Percentiles rank a stretch among this genome's conserved stretches.
These are phyloP conservation scores for Stevia rebaudiana DNA, from an alignment of 140 eudicot genomes.

Conservation along the genomic window DNA sequence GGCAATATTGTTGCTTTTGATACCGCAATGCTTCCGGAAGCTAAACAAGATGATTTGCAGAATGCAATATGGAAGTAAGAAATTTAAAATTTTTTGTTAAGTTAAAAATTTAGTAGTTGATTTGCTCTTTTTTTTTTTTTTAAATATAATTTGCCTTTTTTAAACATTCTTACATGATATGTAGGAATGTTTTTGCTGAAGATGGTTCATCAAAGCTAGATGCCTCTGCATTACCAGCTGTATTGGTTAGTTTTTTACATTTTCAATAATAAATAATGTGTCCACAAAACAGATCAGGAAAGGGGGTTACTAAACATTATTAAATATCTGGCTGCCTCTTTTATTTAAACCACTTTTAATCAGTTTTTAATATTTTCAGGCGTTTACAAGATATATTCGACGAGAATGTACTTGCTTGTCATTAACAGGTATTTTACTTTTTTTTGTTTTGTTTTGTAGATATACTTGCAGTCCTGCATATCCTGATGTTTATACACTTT, in stretches of 20 bases:
- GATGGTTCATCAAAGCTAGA: conserved; percentile 56
- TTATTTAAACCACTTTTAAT: neutral
- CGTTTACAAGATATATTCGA: conserved; percentile 78
- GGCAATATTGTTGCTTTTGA: conserved; percentile 95
- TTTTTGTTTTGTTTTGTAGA: neutral
- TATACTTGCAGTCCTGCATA: conserved; percentile 11
- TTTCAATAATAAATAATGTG: neutral
- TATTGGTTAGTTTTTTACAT: conserved; percentile 42
- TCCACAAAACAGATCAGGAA: neutral
- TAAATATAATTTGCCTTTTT: neutral
- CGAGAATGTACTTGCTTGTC: conserved; percentile 64
- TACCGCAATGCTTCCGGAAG: conserved; percentile 79
- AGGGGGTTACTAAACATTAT: neutral
- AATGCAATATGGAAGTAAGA: conserved; percentile 76
- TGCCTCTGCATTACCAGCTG: conserved; percentile 58
- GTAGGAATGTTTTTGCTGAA: conserved; percentile 75
- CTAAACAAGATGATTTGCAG: conserved; percentile 71
- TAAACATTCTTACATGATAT: conserved; percentile 23
- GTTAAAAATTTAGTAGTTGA: neutral
- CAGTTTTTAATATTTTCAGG: conserved; percentile 39
- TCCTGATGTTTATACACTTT: neutral
- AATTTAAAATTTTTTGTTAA: conserved; percentile 4
- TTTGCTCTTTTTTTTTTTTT: neutral
- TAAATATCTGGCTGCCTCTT: neutral
- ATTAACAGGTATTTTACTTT: conserved; percentile 59